These are phyloP conservation scores for Ustilago curta DNA, from an alignment of 1,284 basidiomycete genomes.

Conservation along the genomic window DNA sequence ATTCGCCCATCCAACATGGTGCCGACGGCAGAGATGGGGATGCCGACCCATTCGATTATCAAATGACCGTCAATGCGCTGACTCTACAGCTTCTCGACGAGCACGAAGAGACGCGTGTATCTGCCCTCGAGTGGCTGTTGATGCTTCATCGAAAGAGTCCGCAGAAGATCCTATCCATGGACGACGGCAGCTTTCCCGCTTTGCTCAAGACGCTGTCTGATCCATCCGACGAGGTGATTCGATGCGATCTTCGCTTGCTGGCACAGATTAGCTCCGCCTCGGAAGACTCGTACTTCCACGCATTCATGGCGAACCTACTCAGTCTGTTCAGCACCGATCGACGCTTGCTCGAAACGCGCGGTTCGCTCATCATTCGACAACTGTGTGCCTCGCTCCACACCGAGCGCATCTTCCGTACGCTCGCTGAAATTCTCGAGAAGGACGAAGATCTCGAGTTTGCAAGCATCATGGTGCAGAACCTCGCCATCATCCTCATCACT, in stretches of 20 bases:
- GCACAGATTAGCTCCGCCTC: constrained; percentile 92
- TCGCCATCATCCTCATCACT: constrained; percentile 96
- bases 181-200: constrained; percentile 95
- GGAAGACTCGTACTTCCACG: constrained; percentile 95
- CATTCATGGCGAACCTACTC: constrained; percentile 93
- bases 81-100: constrained; percentile 95
- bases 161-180: constrained; percentile 94
- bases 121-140: constrained; percentile 95
- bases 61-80: constrained; percentile 88
- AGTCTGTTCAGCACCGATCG: constrained; percentile 95
- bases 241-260: constrained; percentile 91
- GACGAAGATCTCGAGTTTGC: constrained; percentile 99
- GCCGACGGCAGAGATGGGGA: constrained; percentile 7
- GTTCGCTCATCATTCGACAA: constrained; percentile 95
- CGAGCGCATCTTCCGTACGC: constrained; percentile 92
- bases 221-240: constrained; percentile 96
- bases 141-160: constrained; percentile 99
- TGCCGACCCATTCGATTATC: constrained; percentile 88
- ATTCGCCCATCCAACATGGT: constrained; percentile 8
- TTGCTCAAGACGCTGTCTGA: constrained; percentile 96
- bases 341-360: constrained; percentile 87
- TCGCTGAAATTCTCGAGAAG: constrained; percentile 96
- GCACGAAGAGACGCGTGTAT: constrained; percentile 94
- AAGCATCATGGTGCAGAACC: constrained; percentile 94
- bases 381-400: constrained; percentile 94